A percentile compares a stretch with the other conserved stretches of the same genome.
These are phyloP conservation scores for Pseudocercospora fijiensis DNA, from an alignment of 2,329 filamentous ascomycete species.

Conservation along the genomic window DNA sequence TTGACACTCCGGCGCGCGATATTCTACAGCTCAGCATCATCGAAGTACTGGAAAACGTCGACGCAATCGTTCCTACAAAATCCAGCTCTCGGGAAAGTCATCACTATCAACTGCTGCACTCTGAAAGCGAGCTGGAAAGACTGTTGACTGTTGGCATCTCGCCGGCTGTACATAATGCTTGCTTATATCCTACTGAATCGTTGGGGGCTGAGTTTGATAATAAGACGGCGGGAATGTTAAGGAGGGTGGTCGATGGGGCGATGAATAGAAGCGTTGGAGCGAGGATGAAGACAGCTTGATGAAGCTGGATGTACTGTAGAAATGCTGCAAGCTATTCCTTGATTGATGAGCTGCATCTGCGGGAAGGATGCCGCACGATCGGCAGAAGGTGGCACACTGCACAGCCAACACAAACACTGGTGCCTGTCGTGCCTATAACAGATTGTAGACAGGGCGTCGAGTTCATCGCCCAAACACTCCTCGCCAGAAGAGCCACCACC, in stretches of 20 bases:
- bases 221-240: neutral
- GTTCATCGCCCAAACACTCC: neutral
- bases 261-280: neutral
- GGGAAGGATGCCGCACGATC: neutral
- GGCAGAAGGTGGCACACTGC: neutral
- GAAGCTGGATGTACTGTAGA: neutral
- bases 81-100: neutral
- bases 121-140: neutral
- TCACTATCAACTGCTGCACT: neutral
- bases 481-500: neutral
- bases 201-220: neutral
- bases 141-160: neutral
- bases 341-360: neutral
- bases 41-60: neutral
- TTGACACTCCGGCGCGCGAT: neutral
- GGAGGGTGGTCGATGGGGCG: neutral
- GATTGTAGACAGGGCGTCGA: neutral
- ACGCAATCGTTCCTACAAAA: neutral
- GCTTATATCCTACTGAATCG: neutral
- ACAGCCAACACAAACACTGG: neutral
- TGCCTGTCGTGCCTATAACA: constrained; percentile 6
- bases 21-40: constrained; percentile 1
- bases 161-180: neutral
- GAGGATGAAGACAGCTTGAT: neutral
- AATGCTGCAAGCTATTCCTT: neutral